Conservation (phyloP, 2,329 filamentous ascomycete species). For the Rhinocladiella similis region DNA sequence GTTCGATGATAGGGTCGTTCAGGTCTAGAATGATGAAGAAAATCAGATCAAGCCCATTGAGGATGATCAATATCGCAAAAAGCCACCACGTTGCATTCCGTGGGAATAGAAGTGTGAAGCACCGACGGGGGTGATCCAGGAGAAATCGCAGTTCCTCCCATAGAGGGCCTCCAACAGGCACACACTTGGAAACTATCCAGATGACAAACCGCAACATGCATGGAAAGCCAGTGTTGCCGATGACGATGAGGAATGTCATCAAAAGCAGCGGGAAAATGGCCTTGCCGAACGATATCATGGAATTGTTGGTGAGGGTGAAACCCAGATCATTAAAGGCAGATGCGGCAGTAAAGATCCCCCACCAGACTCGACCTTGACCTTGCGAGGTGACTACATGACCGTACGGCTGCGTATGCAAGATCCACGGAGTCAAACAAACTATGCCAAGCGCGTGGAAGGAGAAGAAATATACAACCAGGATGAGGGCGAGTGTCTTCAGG, state of each 20-base stretch:
- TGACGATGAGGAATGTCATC: constrained; percentile 42
- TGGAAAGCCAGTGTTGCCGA: constrained; percentile 52
- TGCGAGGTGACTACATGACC: constrained; percentile 62
- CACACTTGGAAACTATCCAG: constrained; percentile 71
- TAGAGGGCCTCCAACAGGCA: constrained; percentile 65
- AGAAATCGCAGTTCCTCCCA: constrained; percentile 92
- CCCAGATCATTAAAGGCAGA: constrained; percentile 96
- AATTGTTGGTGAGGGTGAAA: constrained; percentile 87
- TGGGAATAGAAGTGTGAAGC: constrained; percentile 93
- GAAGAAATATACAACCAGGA: constrained; percentile 78
- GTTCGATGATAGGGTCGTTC: constrained; percentile 66
- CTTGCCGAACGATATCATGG: constrained; percentile 65
- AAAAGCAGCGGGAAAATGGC: constrained; percentile 42
- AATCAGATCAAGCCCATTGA: constrained; percentile 83
- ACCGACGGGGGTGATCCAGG: constrained; percentile 90
- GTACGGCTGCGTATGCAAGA: constrained; percentile 64
- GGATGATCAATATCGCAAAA: constrained; percentile 76
- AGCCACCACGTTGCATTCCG: constrained; percentile 93
- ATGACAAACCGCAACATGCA: constrained; percentile 74
- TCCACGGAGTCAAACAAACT: constrained; percentile 77
- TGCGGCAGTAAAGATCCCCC: constrained; percentile 83
- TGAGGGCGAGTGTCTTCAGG: constrained; percentile 77
- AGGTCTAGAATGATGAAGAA: constrained; percentile 94
- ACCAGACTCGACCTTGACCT: constrained; percentile 74
- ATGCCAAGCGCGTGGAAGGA: constrained; percentile 79